Evolutionary conservation across 441 rosid species (phyloP), one percentile per base, ranked within the genome.

Genomic region (Cnidoscolus chayamansa): DNA sequence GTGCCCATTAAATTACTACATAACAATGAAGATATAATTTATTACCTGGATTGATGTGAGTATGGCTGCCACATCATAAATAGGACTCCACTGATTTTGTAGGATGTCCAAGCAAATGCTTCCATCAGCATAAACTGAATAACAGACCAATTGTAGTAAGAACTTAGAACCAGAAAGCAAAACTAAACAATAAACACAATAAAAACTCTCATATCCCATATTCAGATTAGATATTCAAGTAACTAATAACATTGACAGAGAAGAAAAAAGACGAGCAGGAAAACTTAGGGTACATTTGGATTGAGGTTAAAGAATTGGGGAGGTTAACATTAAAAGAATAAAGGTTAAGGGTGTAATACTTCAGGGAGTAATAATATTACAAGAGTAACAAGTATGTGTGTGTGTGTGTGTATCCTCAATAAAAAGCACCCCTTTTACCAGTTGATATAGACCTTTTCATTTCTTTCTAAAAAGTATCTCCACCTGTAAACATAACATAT

Each of bases 21-120:
- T 20, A 30, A 43, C 7, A 17, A 63, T 0, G 1, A 13, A 31
- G 32, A 13, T 16, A 12, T 50, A 49, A 10, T 20, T 66, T n/a
- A 50, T 67, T 59, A 88, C 93, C 88, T 88, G 93, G 74, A 86
- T 85, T 35, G 90, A 88, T 54, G 93, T 85, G 11, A 86, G 89
- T 78, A 88, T 85, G 58, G 93, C 90, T 59, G 90, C 93, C 20
- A 86, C 93, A 78, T 88, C 90, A 78, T 84, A 86, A 31, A 88
- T 88, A 2, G 93, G 93, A 80, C 88, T 85, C 90, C 93, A 88
- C 75, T 86, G 93, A 79, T 88, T 88, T 78, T 88, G 90, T 60
- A 86, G 72, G 77, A 85, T 88, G 72, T 88, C 93, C 84, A 88
- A 77, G 70, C 90, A 88, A 66, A 88, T 89, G 72, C 89, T 89